phyloP scores from a whole-genome alignment of 768 basidiomycete genomes.

The Leccinellum albellum region DNA sequence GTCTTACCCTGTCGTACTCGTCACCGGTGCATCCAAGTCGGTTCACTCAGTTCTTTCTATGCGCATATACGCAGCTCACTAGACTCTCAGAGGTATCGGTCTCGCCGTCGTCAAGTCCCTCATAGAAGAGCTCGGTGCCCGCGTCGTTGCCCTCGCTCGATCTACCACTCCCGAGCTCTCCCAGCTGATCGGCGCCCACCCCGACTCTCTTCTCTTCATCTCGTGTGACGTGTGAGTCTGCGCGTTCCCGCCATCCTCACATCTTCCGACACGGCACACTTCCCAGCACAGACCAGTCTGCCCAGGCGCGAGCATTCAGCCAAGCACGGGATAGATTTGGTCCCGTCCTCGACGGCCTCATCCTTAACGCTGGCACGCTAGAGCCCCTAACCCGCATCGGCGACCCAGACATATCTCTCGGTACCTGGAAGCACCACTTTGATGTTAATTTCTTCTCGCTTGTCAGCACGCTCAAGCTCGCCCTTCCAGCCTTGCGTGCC shows the following conservation, averaged over 20 bases:
- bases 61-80: constrained; percentile 2
- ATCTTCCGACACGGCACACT: not conserved
- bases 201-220: constrained; percentile 45
- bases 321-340: constrained; percentile 52
- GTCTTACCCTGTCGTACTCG: constrained; percentile 57
- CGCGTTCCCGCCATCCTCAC: not conserved
- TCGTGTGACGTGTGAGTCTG: constrained; percentile 74
- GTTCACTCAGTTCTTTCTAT: not conserved
- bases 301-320: constrained; percentile 53
- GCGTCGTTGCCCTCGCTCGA: constrained; percentile 76
- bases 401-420: constrained; percentile 45
- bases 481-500: constrained; percentile 66
- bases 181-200: constrained; percentile 41
- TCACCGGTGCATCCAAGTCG: constrained; percentile 86
- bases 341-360: constrained; percentile 62
- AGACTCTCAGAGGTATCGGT: constrained; percentile 61
- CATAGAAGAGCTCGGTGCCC: constrained; percentile 55
- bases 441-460: constrained; percentile 89
- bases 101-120: constrained; percentile 72
- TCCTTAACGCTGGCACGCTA: constrained; percentile 82
- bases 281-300: constrained; percentile 55
- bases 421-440: constrained; percentile 68
- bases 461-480: constrained; percentile 60
- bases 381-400: constrained; percentile 64
- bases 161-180: constrained; percentile 61